These are phyloP conservation scores for Macrophomina pseudophaseolina DNA, from an alignment of 2,329 filamentous ascomycete genomes.

Conservation along the genomic window DNA sequence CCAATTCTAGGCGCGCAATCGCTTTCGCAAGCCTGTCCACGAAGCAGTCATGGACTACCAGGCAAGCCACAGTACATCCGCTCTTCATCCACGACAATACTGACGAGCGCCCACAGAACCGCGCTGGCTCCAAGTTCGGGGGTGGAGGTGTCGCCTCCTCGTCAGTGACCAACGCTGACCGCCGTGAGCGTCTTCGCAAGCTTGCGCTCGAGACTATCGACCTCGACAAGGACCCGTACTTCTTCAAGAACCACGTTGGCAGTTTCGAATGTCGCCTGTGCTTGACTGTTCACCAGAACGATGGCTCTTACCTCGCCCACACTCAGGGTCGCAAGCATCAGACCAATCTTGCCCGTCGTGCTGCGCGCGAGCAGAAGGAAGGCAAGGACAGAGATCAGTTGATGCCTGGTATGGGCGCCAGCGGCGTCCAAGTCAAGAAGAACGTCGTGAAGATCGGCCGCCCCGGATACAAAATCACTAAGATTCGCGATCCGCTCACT, in stretches of 20 bases:
- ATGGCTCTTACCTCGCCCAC: slow-evolving; percentile 97
- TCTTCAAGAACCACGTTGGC: slow-evolving; percentile 99
- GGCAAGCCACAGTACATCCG: background rate
- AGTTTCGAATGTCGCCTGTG: slow-evolving; percentile 98
- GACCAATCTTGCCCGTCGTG: slow-evolving; percentile 93
- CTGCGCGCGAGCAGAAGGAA: slow-evolving; percentile 93
- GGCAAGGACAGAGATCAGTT: slow-evolving; percentile 73
- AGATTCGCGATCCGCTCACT: slow-evolving; percentile 86
- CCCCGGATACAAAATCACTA: slow-evolving; percentile 97
- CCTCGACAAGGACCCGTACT: slow-evolving; percentile 98
- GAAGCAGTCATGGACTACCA: slow-evolving; percentile 26
- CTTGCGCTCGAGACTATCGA: slow-evolving; percentile 98
- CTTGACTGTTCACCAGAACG: slow-evolving; percentile 97
- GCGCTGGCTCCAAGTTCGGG: slow-evolving; percentile 96
- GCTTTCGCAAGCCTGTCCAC: background rate
- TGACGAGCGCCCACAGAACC: slow-evolving; percentile 64
- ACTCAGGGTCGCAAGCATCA: slow-evolving; percentile 99
- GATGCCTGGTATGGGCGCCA: slow-evolving; percentile 77
- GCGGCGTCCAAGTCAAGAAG: slow-evolving; percentile 64
- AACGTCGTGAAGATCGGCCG: slow-evolving; percentile 94
- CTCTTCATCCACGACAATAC: slow-evolving; percentile 20
- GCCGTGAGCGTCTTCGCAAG: slow-evolving; percentile 94
- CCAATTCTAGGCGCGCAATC: background rate
- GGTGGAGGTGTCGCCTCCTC: slow-evolving; percentile 95
- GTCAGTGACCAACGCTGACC: slow-evolving; percentile 93